Conservation (phyloP, 352 stramenopile genomes). For the Globisporangium cederbergense region DNA sequence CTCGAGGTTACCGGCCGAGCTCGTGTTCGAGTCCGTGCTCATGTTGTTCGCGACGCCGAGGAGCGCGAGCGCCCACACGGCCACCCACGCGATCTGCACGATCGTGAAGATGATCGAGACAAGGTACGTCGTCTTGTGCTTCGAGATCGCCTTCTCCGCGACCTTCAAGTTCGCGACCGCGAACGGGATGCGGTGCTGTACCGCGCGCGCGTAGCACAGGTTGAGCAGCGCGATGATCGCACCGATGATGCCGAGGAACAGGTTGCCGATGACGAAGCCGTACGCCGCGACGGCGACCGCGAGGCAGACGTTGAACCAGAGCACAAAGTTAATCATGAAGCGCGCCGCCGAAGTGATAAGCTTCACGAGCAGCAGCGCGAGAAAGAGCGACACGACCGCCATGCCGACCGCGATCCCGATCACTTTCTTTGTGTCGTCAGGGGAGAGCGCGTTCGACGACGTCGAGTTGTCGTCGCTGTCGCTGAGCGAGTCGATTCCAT, state of each 20-base stretch:
- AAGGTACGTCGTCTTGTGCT: conserved; percentile 86
- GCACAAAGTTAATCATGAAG: conserved; percentile 82
- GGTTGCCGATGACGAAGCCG: conserved; percentile 62
- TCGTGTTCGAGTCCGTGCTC: conserved; percentile 27
- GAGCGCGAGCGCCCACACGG: conserved; percentile 86
- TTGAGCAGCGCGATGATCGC: conserved; percentile 61
- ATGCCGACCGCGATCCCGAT: conserved; percentile 52
- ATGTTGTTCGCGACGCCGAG: conserved; percentile 87
- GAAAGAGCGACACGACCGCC: conserved; percentile 51
- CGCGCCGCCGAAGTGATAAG: conserved; percentile 76
- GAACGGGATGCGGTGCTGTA: conserved; percentile 92
- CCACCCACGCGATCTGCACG: conserved; percentile 88
- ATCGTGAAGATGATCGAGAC: conserved; percentile 86
- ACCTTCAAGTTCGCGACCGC: conserved; percentile 90
- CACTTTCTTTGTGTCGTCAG: conserved; percentile 58
- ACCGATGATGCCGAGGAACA: conserved; percentile 69
- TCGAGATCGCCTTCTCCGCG: conserved; percentile 85
- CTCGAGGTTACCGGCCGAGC: conserved; percentile 6
- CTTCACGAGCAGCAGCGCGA: conserved; percentile 69
- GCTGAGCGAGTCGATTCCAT: conserved; percentile 60
- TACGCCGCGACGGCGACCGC: conserved; percentile 62
- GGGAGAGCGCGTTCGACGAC: conserved; percentile 44
- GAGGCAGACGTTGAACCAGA: conserved; percentile 85
- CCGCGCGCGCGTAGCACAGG: conserved; percentile 83
- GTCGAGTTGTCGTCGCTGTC: conserved; percentile 32